These are phyloP conservation scores for Xylaria cubensis DNA, from an alignment of 495 filamentous ascomycete genomes.

Conservation along the genomic window DNA sequence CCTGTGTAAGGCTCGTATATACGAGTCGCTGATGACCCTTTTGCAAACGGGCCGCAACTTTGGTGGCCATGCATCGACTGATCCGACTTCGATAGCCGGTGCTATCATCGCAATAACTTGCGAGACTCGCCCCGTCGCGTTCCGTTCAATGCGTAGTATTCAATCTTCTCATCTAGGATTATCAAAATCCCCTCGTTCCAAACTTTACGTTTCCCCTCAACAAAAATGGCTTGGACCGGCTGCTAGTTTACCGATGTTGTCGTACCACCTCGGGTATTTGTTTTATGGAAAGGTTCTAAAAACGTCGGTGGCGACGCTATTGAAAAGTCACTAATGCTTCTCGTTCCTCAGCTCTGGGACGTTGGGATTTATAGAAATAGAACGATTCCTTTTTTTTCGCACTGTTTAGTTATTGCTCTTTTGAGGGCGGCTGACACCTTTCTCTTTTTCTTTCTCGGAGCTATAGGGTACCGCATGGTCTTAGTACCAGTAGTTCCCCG, in stretches of 20 bases:
- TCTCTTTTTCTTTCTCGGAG: no score
- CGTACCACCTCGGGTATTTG: background rate
- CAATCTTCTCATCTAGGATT: background rate
- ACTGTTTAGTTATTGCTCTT: background rate
- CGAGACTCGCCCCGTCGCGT: background rate
- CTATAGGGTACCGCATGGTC: background rate
- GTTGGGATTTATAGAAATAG: background rate
- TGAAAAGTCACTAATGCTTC: background rate
- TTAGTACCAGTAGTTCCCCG: background rate
- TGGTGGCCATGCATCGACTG: background rate
- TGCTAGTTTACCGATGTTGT: background rate
- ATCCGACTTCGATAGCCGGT: background rate
- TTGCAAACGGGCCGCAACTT: background rate
- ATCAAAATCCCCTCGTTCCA: background rate
- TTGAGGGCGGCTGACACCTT: background rate
- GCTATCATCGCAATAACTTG: background rate
- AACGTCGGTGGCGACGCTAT: constrained; percentile 2
- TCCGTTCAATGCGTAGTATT: background rate
- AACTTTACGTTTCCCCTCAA: background rate
- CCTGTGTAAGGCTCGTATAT: background rate
- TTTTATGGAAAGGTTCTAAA: background rate
- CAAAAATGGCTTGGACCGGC: background rate
- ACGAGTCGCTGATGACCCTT: background rate
- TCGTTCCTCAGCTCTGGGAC: background rate
- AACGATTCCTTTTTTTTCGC: background rate